Base-by-base conservation (phyloP, 2,329 filamentous ascomycete genomes). In the Xylariaceae sp. region DNA sequence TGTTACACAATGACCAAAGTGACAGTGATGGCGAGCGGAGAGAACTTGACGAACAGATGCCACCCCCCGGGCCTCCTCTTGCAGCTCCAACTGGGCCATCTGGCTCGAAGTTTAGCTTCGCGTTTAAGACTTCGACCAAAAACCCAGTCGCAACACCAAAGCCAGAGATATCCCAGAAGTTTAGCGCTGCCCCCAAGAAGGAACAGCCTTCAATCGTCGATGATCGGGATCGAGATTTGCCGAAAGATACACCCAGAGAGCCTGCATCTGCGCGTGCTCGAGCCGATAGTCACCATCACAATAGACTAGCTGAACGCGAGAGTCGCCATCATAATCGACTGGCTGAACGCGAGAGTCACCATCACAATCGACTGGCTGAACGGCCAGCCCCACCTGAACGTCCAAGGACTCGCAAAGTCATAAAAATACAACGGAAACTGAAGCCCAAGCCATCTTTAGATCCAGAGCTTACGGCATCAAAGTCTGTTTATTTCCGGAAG, bases 401-500 rank as follows among this genome's bases (percentile, higher is more conserved):
- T 67, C 65, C 83, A 53, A 71, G 80, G 58, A 82, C 80, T 58
- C 74, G 87, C 47, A 78, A 78, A 64, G 79, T 86, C 33, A 86
- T 81, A 64, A 86, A 81, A 68, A 82, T 82, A 3, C 77, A 87
- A 68, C 88, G 78, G 65, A 82, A 86, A 30, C 71, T 82, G 11
- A 94, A 90, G 63, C 75, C 83, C 42, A 83, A 85, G 45, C 90
- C 89, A 2, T 80, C 75, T 5, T 72, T 97, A 1, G 72, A 85
- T 0, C 72, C 83, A 19, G 89, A 96, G 31, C 81, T 92, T 60
- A 82, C 83, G 11, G 74, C 77, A 6, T 95, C 91, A 0, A 87
- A 92, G 41, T 96, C 91, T 0, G 90, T 97, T 3, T 97, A 95
- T 69, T 96, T 87, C 71, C 81, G 92, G 56, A 97, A 96, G 66